Evolutionary conservation across 768 basidiomycete species (phyloP).

Genomic region (Trametes punicea): DNA sequence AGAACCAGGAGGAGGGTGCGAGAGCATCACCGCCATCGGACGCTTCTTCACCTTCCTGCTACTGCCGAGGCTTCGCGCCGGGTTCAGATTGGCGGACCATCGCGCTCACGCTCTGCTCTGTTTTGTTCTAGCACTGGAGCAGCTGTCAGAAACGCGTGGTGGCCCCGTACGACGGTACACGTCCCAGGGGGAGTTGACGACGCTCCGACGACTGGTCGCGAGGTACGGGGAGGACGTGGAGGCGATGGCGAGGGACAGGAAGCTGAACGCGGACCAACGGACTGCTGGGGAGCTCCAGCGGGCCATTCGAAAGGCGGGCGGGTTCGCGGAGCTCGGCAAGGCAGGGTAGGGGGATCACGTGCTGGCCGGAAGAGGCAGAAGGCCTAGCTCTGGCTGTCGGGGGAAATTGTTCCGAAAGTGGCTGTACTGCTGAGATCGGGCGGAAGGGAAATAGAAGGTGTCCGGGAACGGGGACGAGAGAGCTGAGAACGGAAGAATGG

Average conservation of each 20-base stretch:
- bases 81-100: conserved; percentile 11
- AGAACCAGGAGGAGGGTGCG: conserved; percentile 8
- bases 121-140: conserved; percentile 56
- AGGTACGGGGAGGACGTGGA: conserved; percentile 71
- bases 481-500: conserved; percentile 2
- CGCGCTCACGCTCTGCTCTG: conserved; percentile 1
- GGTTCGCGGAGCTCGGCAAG: conserved; percentile 32
- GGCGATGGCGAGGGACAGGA: conserved; percentile 76
- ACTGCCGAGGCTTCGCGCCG: neutral
- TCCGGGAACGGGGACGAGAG: neutral
- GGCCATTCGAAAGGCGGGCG: conserved; percentile 57
- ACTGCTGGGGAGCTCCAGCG: conserved; percentile 75
- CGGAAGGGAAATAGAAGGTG: conserved; percentile 19
- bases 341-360: neutral
- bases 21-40: conserved; percentile 7
- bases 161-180: conserved; percentile 44
- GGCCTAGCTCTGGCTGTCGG: conserved; percentile 11
- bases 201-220: conserved; percentile 60
- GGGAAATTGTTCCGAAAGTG: conserved; percentile 13
- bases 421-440: conserved; percentile 14
- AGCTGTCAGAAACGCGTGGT: conserved; percentile 41
- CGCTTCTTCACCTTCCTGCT: conserved; percentile 12
- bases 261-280: conserved; percentile 78
- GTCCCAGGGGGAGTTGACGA: conserved; percentile 65
- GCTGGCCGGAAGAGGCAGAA: conserved; percentile 6